These are phyloP conservation scores for Penicillium crustosum DNA, from an alignment of 2,329 filamentous ascomycete genomes.

Conservation along the genomic window DNA sequence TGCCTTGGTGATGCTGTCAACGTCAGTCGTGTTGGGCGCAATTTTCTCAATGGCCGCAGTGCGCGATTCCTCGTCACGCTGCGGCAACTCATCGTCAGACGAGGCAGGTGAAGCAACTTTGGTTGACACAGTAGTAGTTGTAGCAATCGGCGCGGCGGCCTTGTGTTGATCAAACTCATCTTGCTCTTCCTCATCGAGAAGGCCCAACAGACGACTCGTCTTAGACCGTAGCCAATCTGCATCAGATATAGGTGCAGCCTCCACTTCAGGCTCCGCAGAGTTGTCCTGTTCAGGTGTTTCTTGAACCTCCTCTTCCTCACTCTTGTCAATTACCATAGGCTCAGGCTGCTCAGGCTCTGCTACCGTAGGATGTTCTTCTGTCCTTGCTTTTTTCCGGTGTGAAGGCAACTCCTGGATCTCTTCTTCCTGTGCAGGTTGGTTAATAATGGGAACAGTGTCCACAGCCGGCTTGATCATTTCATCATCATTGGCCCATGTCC, in stretches of 20 bases:
- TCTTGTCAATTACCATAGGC: slow-evolving; percentile 26
- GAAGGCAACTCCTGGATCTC: slow-evolving; percentile 39
- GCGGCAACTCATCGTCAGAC: background rate
- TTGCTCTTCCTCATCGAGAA: slow-evolving; percentile 67
- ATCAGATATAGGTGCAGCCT: slow-evolving; percentile 58
- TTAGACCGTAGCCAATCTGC: slow-evolving; percentile 89
- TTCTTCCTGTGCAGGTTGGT: slow-evolving; percentile 22
- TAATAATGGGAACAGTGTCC: slow-evolving; percentile 21
- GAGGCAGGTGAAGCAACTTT: slow-evolving; percentile 1
- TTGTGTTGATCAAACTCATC: slow-evolving; percentile 39
- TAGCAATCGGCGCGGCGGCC: slow-evolving; percentile 12
- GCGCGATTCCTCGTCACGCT: slow-evolving; percentile 21
- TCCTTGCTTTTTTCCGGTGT: slow-evolving; percentile 45
- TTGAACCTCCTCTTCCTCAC: slow-evolving; percentile 21
- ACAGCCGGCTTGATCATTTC: slow-evolving; percentile 32
- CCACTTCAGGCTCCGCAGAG: slow-evolving; percentile 26
- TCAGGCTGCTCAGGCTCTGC: slow-evolving; percentile 18
- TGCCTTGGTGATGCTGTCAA: slow-evolving; percentile 16
- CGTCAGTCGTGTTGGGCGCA: slow-evolving; percentile 13
- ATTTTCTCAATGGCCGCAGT: slow-evolving; percentile 21
- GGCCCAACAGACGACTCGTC: slow-evolving; percentile 80
- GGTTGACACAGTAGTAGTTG: slow-evolving; percentile 12
- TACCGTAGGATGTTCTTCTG: slow-evolving; percentile 53
- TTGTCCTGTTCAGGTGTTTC: slow-evolving; percentile 18
- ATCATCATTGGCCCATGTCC: slow-evolving; percentile 61